Base-by-base conservation (phyloP, 164 flowering plant genomes). In the Kingdonia uniflora region DNA sequence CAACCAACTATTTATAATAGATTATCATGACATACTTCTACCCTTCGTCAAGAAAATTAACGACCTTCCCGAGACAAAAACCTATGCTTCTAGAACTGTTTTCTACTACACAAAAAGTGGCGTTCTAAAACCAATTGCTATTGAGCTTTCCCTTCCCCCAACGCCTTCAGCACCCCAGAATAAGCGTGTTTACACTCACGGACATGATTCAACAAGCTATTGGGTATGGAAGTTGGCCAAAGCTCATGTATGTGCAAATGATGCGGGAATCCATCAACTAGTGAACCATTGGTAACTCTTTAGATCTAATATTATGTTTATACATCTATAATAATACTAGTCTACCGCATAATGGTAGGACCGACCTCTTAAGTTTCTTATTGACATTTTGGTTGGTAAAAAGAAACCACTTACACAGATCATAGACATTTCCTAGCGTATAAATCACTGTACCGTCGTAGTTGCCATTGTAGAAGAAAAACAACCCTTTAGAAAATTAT, bases 21-120 rank as follows among this genome's bases (percentile, higher is more conserved):
- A 84, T 52, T 78, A 81, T 68, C 79, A 84, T 64, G 92, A 74
- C 49, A 10, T 58, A n/a, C 19, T 63, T 21, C 45, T 71, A 20
- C 75, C 78, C 12, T 68, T 49, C 29, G 65, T 66, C 15, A 25
- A 71, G 51, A 60, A 67, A 46, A 69, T 74, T 14, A 68, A 71
- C 19, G 65, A 53, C 16, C 15, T 57, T 11, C 57, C 64, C 39
- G 66, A 55, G 5, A 61, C 59, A 6, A 68, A 65, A n/a, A 19
- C 66, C 50, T 70, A 74, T 41, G 72, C 64, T 7, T 70, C 78
- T 0, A 61, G 74, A 8, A 58, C 78, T 0, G 13, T 74, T 16
- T 68, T 71, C 65, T 61, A 60, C 54, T 58, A 70, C 23, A 65
- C 57, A 0, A 19, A 21, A 1, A 37, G 52, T 2, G 54, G 61